Evolutionary conservation across 192 early-diverging fungal species (phyloP).

Genomic region (Coemansia sp.): DNA sequence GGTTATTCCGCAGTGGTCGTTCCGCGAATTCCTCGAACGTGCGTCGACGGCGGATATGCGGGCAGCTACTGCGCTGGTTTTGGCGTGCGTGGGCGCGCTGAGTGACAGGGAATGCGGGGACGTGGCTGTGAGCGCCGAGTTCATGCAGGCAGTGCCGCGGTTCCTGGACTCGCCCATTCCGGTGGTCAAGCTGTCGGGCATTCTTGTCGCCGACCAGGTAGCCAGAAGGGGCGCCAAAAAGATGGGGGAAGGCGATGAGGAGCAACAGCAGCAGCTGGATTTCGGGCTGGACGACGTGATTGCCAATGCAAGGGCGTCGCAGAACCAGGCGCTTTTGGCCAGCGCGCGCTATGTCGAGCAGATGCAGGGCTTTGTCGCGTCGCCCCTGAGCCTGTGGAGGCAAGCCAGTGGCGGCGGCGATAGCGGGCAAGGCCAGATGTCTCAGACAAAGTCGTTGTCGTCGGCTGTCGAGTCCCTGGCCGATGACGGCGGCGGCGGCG

Average conservation of each 20-base stretch:
- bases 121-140: constrained; percentile 25
- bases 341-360: constrained; percentile 36
- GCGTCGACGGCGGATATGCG: constrained; percentile 13
- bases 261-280: constrained; percentile 12
- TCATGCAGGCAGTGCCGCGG: constrained; percentile 33
- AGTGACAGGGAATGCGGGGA: constrained; percentile 8
- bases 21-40: constrained; percentile 13
- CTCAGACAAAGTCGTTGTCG: too few relatives aligned
- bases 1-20: constrained; percentile 36
- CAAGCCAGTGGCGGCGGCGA: neutral
- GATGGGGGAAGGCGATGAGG: neutral
- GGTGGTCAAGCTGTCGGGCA: constrained; percentile 29
- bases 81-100: constrained; percentile 27
- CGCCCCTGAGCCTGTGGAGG: neutral
- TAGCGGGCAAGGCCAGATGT: neutral
- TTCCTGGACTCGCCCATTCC: constrained; percentile 41
- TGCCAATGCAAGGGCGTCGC: constrained; percentile 18
- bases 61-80: constrained; percentile 22
- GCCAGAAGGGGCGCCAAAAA: constrained; percentile 4
- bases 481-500: too few relatives aligned
- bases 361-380: constrained; percentile 13
- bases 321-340: constrained; percentile 12
- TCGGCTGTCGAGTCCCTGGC: too few relatives aligned
- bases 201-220: constrained; percentile 36
- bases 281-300: constrained; percentile 49